Base-by-base conservation (phyloP, 164 flowering plant species). In the Aristolochia contorta region DNA sequence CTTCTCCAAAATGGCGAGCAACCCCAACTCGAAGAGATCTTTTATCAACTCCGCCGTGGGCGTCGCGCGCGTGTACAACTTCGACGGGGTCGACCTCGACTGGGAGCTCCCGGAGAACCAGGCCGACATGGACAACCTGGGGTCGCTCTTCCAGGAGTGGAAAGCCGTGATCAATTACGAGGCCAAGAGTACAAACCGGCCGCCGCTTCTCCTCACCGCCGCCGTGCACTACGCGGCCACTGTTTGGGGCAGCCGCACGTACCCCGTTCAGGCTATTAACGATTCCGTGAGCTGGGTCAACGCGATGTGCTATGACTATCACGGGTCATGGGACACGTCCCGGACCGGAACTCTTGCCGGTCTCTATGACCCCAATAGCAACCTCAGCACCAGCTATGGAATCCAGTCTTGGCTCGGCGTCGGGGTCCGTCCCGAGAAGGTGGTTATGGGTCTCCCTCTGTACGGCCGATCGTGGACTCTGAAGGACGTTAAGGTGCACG, bases 81-180 rank as follows among this genome's bases (percentile, higher is more conserved):
- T 78, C 23, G 71, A 78, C 41, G 81, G 77, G 7, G 61, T 75
- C 9, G 77, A 75, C 19, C 71, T 78, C 18, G 73, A 72, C 22
- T 78, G 79, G 79, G 77, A 75, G 25, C 73, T 46, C 47, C 79
- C 78, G 0, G 21, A 3, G 7, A 67, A 47, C 43, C 20, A 19
- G 7, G 25, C 61, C 22, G 74, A 73, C 49, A 74, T 78, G 81
- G 52, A 63, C 5, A 78, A 70, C 60, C 67, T 74, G 14, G 68
- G 62, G 16, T 0, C 18, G 2, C 68, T 77, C 18, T 50, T 74
- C 18, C 18, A 33, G 0, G 76, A 77, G 27, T 77, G 81, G 78
- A 66, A 67, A 3, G 18, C 32, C 4, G 69, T 71, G 1, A 14
- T 65, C 2, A 37, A 47, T 2, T 16, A 6, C 0, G 78, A 77